Conservation (phyloP, 345 rosid species). For the Populus deltoides region DNA sequence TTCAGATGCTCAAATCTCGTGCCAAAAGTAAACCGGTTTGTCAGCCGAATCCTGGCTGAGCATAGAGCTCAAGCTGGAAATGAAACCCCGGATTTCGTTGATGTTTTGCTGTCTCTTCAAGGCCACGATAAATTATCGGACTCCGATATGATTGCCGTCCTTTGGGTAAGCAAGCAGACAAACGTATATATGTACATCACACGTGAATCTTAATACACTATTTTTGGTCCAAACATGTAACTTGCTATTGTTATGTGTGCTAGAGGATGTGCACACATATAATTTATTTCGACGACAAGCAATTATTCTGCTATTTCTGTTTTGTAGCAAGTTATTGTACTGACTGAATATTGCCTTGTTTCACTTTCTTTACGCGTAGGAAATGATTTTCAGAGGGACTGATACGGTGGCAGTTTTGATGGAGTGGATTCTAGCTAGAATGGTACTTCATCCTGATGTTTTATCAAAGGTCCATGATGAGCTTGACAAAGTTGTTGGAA, state of each 20-base stretch:
- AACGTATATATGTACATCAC: not conserved
- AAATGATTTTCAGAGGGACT: slow-evolving; percentile 88
- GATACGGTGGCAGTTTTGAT: slow-evolving; percentile 82
- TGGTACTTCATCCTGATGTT: slow-evolving; percentile 60
- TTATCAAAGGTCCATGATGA: slow-evolving; percentile 73
- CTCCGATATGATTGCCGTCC: slow-evolving; percentile 69
- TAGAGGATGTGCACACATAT: not conserved
- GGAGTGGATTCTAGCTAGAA: slow-evolving; percentile 89
- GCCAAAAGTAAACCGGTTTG: slow-evolving; percentile 64
- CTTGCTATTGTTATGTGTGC: not conserved
- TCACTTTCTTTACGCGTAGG: slow-evolving; percentile 35
- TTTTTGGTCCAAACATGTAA: not conserved
- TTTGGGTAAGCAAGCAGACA: slow-evolving; percentile 51
- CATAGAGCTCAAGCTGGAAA: slow-evolving; percentile 35
- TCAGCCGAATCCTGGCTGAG: slow-evolving; percentile 46
- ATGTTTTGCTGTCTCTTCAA: slow-evolving; percentile 58
- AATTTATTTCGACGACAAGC: not conserved
- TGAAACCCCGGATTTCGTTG: slow-evolving; percentile 57
- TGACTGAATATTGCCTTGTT: slow-evolving; percentile 4
- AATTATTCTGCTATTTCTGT: not conserved
- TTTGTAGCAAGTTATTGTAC: slow-evolving; percentile 7
- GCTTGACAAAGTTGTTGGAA: slow-evolving; percentile 58
- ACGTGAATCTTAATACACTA: not conserved
- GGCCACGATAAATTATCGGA: slow-evolving; percentile 53
- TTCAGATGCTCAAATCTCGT: slow-evolving; percentile 60